Base-by-base conservation (phyloP, 208 protist genomes). In the Wallacemonas sp. region DNA sequence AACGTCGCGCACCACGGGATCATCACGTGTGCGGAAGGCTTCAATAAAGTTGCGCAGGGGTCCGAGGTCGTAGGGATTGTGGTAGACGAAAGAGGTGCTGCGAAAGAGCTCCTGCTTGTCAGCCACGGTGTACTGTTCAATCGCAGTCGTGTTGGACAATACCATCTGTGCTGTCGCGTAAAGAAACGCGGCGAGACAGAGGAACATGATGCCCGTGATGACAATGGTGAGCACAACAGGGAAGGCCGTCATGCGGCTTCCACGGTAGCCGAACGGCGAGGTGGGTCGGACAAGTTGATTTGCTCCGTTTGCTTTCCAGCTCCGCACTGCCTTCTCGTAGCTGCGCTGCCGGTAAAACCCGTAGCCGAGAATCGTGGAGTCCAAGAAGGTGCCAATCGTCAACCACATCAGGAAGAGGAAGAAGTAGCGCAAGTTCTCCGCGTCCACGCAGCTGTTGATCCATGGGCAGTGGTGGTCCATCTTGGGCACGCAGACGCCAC, bases 401-500 rank as follows among this genome's bases (percentile, higher is more conserved):
- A 96, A 46, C 75, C 82, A 91, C 15, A 72, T 11, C 15, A 96
- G 8, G 51, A 96, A 83, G 0, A 89, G 62, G 17, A 84, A 36
- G 67, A 96, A 96, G 70, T 90, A 91, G 26, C 90, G 84, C 44
- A 95, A 67, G 65, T 96, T 97, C 49, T 86, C 79, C 12, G 68
- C 72, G 39, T 91, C 86, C 9, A 97, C 86, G 69, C 91, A 96
- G 64, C 86, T 95, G 66, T 93, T 91, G 53, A 95, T 88, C 81
- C 85, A 97, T 46, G 90, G 86, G 60, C 93, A 97, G 70, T 97
- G 93, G 56, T 97, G 93, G 61, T 97, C 91, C 78, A 94, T 88
- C 62, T 84, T 82, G 0, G 77, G 24, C 9, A 97, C 86, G 59
- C 93, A 97, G 31, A 68, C 59, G 31, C 77, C 60, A 63, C 93